A percentile compares a stretch with the other conserved stretches of the same genome.
Conservation (phyloP, 305 asterid species). For the Solanum hybrid region DNA sequence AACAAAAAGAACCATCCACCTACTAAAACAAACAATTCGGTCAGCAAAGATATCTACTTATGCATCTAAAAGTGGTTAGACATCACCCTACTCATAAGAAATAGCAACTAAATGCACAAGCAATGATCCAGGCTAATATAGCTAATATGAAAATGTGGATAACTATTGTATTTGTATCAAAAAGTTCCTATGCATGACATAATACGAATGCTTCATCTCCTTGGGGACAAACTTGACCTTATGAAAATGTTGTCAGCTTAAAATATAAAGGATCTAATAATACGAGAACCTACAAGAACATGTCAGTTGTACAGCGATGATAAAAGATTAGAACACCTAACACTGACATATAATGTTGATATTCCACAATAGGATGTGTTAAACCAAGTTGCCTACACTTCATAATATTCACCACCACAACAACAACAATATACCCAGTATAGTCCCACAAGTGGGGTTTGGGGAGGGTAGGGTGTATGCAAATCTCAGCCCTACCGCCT, state of each 20-base stretch:
- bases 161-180: neutral
- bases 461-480: neutral
- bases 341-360: neutral
- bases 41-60: neutral
- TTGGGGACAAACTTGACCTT: neutral
- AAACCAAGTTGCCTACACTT: neutral
- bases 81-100: neutral
- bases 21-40: neutral
- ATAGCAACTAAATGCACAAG: neutral
- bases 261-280: neutral
- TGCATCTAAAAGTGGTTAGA: neutral
- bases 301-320: neutral
- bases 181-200: neutral
- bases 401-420: neutral
- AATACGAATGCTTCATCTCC: neutral
- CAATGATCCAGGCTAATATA: neutral
- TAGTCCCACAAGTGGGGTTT: neutral
- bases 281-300: neutral
- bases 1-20: neutral
- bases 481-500: neutral
- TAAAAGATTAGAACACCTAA: neutral
- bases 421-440: neutral
- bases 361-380: neutral
- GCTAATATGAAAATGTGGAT: neutral
- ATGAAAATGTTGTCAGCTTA: neutral